Evolutionary conservation across 345 rosid genomes (phyloP), one percentile per base, ranked within the genome.

Genomic region (Leavenworthia alabamica): DNA sequence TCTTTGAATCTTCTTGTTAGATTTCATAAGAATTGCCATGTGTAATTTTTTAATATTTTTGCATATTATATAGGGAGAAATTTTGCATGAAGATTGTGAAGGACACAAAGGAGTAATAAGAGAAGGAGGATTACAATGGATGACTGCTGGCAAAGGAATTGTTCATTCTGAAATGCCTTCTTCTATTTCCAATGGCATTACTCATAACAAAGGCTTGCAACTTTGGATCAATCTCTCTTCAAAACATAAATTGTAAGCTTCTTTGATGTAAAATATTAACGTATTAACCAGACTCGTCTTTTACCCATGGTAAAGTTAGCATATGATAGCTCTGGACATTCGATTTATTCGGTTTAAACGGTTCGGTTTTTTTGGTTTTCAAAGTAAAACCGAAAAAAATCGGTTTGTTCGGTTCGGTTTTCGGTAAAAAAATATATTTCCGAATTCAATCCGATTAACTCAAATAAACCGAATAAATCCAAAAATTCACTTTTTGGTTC

Each of bases 81-180:
- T 86, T 7, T 77, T 70, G 28, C 98, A 91, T 62, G 96, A 88
- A 72, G 96, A 88, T 57, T 91, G 90, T 55, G 95, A 83, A 63
- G 98, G 95, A 58, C 95, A 88, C 53, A 82, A 82, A 62, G 96
- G 98, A 67, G 83, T 80, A 0, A 88, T 88, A 49, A 82, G 74
- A 64, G 49, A 83, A 3, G 96, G 98, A n/a, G 96, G 86, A 58
- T 26, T 91, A 46, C 96, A 91, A 62, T 91, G 96, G 98, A 91
- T 88, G 98, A 91, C 98, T 0, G 95, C 98, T 1, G 95, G 98
- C n/a, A 86, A 86, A 73, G 92, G 98, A 67, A 84, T 91, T 29
- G 88, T 90, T 62, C 97, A 90, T 47, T 90, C 97, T 2, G 97
- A 90, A 62, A 90, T 90, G 97, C 97, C 97, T 49, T 88, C 84